A percentile compares a stretch with the other conserved stretches of the same genome.
These are phyloP conservation scores for Taiozyma sp. DNA, from an alignment of 1,139 yeast species.

Conservation along the genomic window DNA sequence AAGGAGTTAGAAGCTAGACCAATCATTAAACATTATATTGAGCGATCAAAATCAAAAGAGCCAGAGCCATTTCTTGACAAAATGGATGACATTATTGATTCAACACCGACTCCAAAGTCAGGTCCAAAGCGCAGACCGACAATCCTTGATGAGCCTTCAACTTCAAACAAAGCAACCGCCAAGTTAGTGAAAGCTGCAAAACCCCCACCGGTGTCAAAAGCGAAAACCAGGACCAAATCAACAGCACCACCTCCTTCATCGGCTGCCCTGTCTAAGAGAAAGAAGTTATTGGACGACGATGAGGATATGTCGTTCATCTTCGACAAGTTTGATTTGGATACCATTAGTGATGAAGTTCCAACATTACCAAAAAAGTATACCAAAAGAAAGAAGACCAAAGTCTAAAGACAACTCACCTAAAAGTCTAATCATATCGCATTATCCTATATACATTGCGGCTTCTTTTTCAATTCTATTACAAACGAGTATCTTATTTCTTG, in stretches of 20 bases:
- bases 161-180: not conserved
- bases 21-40: not conserved
- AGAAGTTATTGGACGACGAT: conserved; percentile 10
- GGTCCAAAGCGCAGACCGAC: not conserved
- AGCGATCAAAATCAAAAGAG: too few species aligned
- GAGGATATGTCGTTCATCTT: conserved; percentile 1
- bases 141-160: not conserved
- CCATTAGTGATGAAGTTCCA: conserved; percentile 6
- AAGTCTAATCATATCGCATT: not conserved
- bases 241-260: not conserved
- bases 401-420: not conserved
- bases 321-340: conserved; percentile 17
- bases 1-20: not conserved
- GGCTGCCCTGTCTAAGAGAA: conserved; percentile 5
- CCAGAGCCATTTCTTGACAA: not conserved
- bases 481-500: conserved; percentile 14
- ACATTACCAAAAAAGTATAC: conserved; percentile 20
- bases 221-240: not conserved
- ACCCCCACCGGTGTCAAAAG: not conserved
- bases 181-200: not conserved
- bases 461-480: not conserved
- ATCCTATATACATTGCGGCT: not conserved
- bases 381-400: conserved; percentile 16
- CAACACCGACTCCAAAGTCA: not conserved
- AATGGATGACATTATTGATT: not conserved